Conservation (phyloP, 2,329 filamentous ascomycete genomes). For the Biscogniauxia marginata region DNA sequence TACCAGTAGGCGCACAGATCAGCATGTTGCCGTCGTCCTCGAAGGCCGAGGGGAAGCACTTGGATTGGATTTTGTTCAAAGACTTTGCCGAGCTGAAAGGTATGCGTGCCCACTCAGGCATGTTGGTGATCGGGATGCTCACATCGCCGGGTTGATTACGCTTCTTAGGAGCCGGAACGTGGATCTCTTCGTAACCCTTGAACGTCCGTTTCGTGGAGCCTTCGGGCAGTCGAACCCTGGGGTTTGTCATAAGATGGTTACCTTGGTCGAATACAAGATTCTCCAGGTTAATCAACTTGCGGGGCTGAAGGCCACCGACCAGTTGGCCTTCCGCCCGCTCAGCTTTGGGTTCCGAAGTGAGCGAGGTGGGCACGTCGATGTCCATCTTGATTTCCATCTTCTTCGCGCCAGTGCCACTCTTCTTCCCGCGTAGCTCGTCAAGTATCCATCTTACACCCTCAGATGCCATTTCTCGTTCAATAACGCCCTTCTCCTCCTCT, state of each 20-base stretch:
- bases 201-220: slow-evolving; percentile 94
- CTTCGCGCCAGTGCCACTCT: slow-evolving; percentile 57
- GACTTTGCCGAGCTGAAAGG: slow-evolving; percentile 86
- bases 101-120: slow-evolving; percentile 87
- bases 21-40: slow-evolving; percentile 96
- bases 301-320: slow-evolving; percentile 80
- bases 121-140: slow-evolving; percentile 78
- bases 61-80: slow-evolving; percentile 93
- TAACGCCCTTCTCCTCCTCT: slow-evolving; percentile 68
- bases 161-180: slow-evolving; percentile 90
- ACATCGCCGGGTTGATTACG: slow-evolving; percentile 77
- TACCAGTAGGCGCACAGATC: slow-evolving; percentile 94
- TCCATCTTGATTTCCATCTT: slow-evolving; percentile 95
- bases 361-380: slow-evolving; percentile 69
- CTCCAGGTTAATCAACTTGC: slow-evolving; percentile 86
- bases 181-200: slow-evolving; percentile 98
- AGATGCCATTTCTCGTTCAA: slow-evolving; percentile 89
- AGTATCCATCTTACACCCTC: slow-evolving; percentile 84
- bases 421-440: slow-evolving; percentile 80
- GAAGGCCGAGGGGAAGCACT: slow-evolving; percentile 88
- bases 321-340: slow-evolving; percentile 66
- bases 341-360: slow-evolving; percentile 48
- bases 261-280: slow-evolving; percentile 97
- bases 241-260: slow-evolving; percentile 99
- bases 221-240: slow-evolving; percentile 88